These are phyloP conservation scores for Kalaharituber pfeilii DNA, from an alignment of 2,329 filamentous ascomycete genomes.

Conservation along the genomic window DNA sequence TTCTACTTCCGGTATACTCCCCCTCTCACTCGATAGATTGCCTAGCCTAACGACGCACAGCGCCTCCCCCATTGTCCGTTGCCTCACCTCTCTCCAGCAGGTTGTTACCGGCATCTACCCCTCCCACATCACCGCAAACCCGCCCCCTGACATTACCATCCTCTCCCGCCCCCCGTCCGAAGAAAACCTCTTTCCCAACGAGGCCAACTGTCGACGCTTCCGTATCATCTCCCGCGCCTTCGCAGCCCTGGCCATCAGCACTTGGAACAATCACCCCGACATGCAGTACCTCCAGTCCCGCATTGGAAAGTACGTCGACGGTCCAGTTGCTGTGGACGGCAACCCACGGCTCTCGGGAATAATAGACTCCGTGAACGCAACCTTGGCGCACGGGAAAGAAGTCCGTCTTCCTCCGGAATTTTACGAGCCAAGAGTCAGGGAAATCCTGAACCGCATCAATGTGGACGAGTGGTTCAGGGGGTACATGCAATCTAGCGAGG, in stretches of 20 bases:
- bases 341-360: constrained; percentile 73
- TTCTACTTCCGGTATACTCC: constrained; percentile 45
- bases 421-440: constrained; percentile 56
- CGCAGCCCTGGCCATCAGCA: constrained; percentile 47
- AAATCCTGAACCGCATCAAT: constrained; percentile 53
- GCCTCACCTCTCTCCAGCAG: constrained; percentile 62
- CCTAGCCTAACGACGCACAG: constrained; percentile 1
- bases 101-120: constrained; percentile 62
- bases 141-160: constrained; percentile 16
- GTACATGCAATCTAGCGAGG: constrained; percentile 69
- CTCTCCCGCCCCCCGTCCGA: constrained; percentile 35
- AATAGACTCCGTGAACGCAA: constrained; percentile 87
- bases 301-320: constrained; percentile 68
- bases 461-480: constrained; percentile 89
- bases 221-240: constrained; percentile 41
- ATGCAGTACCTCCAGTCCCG: constrained; percentile 67
- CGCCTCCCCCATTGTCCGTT: constrained; percentile 55
- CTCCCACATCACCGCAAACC: constrained; percentile 29
- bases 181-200: constrained; percentile 68
- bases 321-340: constrained; percentile 61
- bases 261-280: constrained; percentile 60
- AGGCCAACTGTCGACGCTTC: constrained; percentile 55
- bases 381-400: constrained; percentile 61
- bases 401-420: constrained; percentile 71
- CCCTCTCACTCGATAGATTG: background rate